Percentiles rank a stretch among this genome's conserved stretches.
Evolutionary conservation across 805 yeast species (phyloP).

Genomic region (Schwanniomyces pseudopolymorphus): DNA sequence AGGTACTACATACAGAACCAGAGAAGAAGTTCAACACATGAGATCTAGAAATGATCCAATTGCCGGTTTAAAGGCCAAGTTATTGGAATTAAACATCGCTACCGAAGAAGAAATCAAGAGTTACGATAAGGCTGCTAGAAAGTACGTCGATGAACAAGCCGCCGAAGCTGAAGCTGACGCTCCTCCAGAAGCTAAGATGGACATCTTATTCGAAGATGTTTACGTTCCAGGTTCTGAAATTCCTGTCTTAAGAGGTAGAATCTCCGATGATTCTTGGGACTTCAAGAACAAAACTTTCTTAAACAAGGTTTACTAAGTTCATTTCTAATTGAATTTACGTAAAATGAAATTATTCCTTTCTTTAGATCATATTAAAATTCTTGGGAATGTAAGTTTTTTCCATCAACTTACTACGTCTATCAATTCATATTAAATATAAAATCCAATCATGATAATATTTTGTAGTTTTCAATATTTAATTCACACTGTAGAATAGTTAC

Average conservation of each 20-base stretch:
- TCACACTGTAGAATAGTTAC: background rate
- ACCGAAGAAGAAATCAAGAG: conserved; percentile 93
- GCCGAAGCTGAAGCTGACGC: conserved; percentile 91
- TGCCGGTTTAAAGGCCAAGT: conserved; percentile 87
- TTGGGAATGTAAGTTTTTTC: background rate
- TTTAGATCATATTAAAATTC: background rate
- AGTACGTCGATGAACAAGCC: conserved; percentile 91
- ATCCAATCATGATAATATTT: background rate
- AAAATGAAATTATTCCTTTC: background rate
- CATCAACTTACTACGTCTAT: background rate
- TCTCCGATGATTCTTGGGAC: conserved; percentile 92
- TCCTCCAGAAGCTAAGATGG: conserved; percentile 94
- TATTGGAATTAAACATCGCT: conserved; percentile 81
- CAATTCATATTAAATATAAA: conserved; percentile 1
- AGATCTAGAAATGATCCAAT: conserved; percentile 98
- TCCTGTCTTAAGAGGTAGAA: conserved; percentile 93
- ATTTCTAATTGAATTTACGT: background rate
- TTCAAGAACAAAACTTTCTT: conserved; percentile 52
- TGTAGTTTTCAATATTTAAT: background rate
- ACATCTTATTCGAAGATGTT: conserved; percentile 93
- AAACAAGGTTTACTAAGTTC: conserved; percentile 43
- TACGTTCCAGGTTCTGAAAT: conserved; percentile 93
- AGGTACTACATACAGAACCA: conserved; percentile 99
- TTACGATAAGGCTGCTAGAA: conserved; percentile 95
- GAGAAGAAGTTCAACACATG: conserved; percentile 99